Conservation (phyloP, 768 basidiomycete species). For the Tricholoma sp. region DNA sequence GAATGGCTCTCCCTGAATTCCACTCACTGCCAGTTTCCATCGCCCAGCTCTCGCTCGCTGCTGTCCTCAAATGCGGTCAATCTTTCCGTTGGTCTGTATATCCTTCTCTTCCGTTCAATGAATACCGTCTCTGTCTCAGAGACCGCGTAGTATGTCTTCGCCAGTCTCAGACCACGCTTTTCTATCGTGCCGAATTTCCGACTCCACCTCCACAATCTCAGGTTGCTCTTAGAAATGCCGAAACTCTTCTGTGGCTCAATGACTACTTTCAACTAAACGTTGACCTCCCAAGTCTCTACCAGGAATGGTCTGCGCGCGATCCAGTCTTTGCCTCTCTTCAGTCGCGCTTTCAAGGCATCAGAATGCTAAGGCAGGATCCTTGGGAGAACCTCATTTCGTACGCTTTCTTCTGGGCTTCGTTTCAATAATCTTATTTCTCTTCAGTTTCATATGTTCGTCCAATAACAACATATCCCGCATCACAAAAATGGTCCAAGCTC, state of each 20-base stretch:
- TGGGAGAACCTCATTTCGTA: conserved; percentile 96
- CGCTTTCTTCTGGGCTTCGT: conserved; percentile 24
- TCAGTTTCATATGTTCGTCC: conserved; percentile 94
- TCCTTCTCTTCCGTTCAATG: conserved; percentile 28
- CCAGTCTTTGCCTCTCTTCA: conserved; percentile 64
- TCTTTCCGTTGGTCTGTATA: conserved; percentile 77
- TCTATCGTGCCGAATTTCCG: conserved; percentile 70
- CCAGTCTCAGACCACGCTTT: conserved; percentile 62
- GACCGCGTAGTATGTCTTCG: conserved; percentile 84
- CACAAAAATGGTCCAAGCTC: conserved; percentile 84
- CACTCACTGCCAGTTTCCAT: conserved; percentile 54
- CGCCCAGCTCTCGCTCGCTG: conserved; percentile 71
- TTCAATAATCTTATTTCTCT: not conserved
- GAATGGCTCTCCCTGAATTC: conserved; percentile 39
- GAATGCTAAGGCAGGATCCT: conserved; percentile 88
- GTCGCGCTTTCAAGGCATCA: conserved; percentile 70
- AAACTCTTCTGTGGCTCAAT: conserved; percentile 69
- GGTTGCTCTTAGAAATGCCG: conserved; percentile 39
- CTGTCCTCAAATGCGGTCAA: conserved; percentile 79
- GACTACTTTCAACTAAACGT: conserved; percentile 89
- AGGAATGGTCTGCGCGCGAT: conserved; percentile 71
- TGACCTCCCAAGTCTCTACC: conserved; percentile 67
- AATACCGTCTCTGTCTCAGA: conserved; percentile 75
- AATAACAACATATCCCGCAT: conserved; percentile 97
- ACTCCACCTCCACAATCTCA: conserved; percentile 25